Percentiles rank a stretch among this genome's conserved stretches.
Evolutionary conservation across 768 basidiomycete species (phyloP).

Genomic region (Dioszegia hungarica): DNA sequence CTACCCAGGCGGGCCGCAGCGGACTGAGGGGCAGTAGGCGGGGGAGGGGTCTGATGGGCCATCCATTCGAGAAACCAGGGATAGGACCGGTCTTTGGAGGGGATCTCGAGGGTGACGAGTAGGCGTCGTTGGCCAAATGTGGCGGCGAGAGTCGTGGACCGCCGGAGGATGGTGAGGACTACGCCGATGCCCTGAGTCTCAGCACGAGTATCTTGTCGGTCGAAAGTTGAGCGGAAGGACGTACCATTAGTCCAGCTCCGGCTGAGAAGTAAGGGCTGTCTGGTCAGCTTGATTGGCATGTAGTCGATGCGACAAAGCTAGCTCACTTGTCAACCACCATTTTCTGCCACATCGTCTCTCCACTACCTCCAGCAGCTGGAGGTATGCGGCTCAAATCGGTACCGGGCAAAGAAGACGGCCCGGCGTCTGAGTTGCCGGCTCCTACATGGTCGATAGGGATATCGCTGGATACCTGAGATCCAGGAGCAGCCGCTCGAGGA

Average conservation of each 20-base stretch:
- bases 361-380: constrained; percentile 5
- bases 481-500: background rate
- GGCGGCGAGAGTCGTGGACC: constrained; percentile 64
- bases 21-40: constrained; percentile 2
- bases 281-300: background rate
- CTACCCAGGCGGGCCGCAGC: constrained; percentile 17
- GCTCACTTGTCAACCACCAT: constrained; percentile 45
- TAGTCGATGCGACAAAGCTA: background rate
- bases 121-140: constrained; percentile 77
- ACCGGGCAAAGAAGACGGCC: background rate
- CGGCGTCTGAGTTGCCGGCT: background rate
- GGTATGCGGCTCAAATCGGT: background rate
- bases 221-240: constrained; percentile 9
- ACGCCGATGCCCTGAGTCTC: constrained; percentile 78
- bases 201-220: background rate
- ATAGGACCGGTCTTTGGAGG: constrained; percentile 89
- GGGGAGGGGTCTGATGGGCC: constrained; percentile 52
- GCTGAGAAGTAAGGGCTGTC: constrained; percentile 93
- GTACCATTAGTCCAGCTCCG: constrained; percentile 94
- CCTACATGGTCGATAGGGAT: background rate
- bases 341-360: constrained; percentile 25
- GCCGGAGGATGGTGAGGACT: constrained; percentile 68
- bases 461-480: background rate
- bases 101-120: constrained; percentile 92
- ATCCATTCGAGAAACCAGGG: constrained; percentile 98